Evolutionary conservation across 768 basidiomycete genomes (phyloP).

Genomic region (Tricholoma bakamatsutake): DNA sequence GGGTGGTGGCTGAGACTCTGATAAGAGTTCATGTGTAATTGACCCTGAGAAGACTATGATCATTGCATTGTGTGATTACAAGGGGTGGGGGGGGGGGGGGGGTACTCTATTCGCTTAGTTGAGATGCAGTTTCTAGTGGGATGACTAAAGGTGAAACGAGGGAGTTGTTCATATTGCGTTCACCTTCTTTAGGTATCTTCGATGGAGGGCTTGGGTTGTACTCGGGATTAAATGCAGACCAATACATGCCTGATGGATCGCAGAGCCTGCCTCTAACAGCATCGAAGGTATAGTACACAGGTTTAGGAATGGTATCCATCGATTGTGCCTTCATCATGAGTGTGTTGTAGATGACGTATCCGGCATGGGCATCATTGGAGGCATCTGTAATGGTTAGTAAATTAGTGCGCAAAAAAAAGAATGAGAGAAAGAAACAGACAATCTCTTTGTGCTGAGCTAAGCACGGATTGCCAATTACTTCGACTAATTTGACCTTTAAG

Average conservation of each 20-base stretch:
- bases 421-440: constrained; percentile 40
- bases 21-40: not conserved
- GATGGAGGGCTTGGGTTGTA: constrained; percentile 73
- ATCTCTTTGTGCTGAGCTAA: constrained; percentile 44
- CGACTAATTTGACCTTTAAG: constrained; percentile 54
- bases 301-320: constrained; percentile 28
- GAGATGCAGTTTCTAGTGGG: not conserved
- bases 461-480: constrained; percentile 62
- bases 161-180: not conserved
- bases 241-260: constrained; percentile 38
- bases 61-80: not conserved
- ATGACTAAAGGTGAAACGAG: not conserved
- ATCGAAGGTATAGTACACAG: constrained; percentile 54
- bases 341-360: constrained; percentile 44
- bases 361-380: constrained; percentile 66
- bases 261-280: constrained; percentile 39
- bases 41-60: not conserved
- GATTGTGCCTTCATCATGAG: constrained; percentile 37
- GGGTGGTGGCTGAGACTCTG: not conserved
- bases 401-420: not conserved
- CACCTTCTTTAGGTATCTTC: constrained; percentile 20
- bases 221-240: constrained; percentile 55
- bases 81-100: no score
- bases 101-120: not conserved
- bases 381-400: constrained; percentile 43